A percentile compares a stretch with the other conserved stretches of the same genome.
These are phyloP conservation scores for Sextonia rubra DNA, from an alignment of 164 flowering plant genomes.

Conservation along the genomic window DNA sequence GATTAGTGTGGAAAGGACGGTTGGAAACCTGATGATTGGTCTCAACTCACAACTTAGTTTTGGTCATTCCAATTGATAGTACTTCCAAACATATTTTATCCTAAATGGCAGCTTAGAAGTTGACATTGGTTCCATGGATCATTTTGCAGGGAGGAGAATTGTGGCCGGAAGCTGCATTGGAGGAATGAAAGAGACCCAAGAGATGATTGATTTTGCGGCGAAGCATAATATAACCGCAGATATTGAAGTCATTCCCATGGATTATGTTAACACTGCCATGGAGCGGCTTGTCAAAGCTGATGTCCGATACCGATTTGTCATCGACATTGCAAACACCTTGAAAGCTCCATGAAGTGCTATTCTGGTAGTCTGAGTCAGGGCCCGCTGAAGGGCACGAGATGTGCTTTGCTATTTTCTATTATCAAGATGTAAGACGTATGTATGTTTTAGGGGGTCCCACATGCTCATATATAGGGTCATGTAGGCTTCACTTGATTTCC, in stretches of 20 bases:
- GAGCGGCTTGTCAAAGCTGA: constrained; percentile 15
- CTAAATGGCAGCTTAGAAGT: neutral
- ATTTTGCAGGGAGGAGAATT: constrained; percentile 9
- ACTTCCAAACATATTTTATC: too few relatives aligned
- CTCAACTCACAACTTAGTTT: too few relatives aligned
- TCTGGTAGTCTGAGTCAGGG: too few relatives aligned
- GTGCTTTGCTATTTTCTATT: too few relatives aligned
- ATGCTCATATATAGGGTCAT: too few relatives aligned
- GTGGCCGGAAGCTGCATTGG: constrained; percentile 15
- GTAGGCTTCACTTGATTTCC: too few relatives aligned
- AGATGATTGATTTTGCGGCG: constrained; percentile 11
- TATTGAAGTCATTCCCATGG: constrained; percentile 7
- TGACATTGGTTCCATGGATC: neutral
- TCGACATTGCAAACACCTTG: constrained; percentile 23
- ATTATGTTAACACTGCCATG: constrained; percentile 14
- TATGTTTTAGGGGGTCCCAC: too few relatives aligned
- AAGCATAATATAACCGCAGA: constrained; percentile 8
- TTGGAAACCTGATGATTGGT: too few relatives aligned
- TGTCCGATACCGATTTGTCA: constrained; percentile 23
- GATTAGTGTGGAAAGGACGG: too few relatives aligned
- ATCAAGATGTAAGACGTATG: too few relatives aligned
- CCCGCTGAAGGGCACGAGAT: too few relatives aligned
- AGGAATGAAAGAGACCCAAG: constrained; percentile 26
- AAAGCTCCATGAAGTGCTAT: neutral
- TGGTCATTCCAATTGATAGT: too few relatives aligned